Percentiles rank a stretch among this genome's conserved stretches.
Conservation (phyloP, 352 stramenopile species). For the Phytopythium kandeliae region DNA sequence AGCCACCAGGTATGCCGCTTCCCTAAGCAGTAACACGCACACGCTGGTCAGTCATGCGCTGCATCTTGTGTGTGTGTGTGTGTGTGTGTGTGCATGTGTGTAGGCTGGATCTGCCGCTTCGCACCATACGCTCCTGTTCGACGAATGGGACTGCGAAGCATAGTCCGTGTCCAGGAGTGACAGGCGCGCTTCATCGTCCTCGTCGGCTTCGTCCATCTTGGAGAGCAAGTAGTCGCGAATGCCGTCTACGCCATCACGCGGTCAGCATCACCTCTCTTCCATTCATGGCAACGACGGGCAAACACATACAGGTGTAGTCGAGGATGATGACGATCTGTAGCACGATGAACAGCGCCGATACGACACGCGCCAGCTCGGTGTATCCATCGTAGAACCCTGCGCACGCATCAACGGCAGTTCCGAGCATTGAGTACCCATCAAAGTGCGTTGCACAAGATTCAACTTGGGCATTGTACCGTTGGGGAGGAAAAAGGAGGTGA, state of each 20-base stretch:
- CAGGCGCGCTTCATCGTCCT: slow-evolving; percentile 43
- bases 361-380: slow-evolving; percentile 47
- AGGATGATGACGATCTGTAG: slow-evolving; percentile 81
- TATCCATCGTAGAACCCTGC: slow-evolving; percentile 69
- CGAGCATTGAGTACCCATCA: neutral
- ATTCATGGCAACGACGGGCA: neutral
- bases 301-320: slow-evolving; percentile 51
- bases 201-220: slow-evolving; percentile 60
- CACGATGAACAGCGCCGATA: slow-evolving; percentile 61
- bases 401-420: neutral
- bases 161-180: slow-evolving; percentile 27
- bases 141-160: slow-evolving; percentile 1
- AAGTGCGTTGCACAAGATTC: too few species aligned
- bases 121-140: slow-evolving; percentile 3
- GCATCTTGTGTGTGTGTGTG: too few species aligned
- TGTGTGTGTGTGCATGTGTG: too few species aligned
- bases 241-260: slow-evolving; percentile 53
- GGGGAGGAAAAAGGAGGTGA: slow-evolving; percentile 60
- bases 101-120: neutral
- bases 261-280: neutral
- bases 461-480: slow-evolving; percentile 24
- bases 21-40: slow-evolving; percentile 18
- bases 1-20: slow-evolving; percentile 43
- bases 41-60: too few species aligned
- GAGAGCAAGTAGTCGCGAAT: slow-evolving; percentile 57